Evolutionary conservation across 2,329 filamentous ascomycete species (phyloP).

Genomic region (Apiospora koreana): DNA sequence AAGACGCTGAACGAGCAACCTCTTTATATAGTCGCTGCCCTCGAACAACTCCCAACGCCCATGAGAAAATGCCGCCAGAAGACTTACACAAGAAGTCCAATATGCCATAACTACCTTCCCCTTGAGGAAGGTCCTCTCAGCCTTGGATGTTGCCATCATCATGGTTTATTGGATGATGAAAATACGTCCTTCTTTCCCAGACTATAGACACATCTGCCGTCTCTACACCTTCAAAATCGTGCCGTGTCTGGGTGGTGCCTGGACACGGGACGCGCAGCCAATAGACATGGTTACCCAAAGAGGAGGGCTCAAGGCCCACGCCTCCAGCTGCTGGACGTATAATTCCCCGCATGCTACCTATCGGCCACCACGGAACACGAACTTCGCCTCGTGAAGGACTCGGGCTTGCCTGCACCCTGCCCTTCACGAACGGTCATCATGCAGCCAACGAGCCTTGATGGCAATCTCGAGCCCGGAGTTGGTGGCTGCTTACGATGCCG

Average conservation of each 20-base stretch:
- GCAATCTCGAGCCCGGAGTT: neutral
- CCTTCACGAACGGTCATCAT: neutral
- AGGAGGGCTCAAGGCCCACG: neutral
- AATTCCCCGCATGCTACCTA: slow-evolving; percentile 2
- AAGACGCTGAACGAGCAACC: neutral
- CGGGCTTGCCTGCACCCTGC: neutral
- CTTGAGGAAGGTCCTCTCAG: slow-evolving; percentile 21
- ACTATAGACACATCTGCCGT: slow-evolving; percentile 22
- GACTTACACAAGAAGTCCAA: neutral
- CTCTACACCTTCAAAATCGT: slow-evolving; percentile 17
- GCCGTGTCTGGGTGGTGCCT: slow-evolving; percentile 17
- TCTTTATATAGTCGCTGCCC: neutral
- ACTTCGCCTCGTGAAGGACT: neutral
- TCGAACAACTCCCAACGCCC: neutral
- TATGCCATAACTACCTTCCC: neutral
- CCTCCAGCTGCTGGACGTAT: neutral
- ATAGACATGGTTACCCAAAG: neutral
- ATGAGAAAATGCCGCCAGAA: neutral
- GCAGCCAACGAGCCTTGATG: neutral
- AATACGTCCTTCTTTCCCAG: slow-evolving; percentile 16
- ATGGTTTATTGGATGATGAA: slow-evolving; percentile 13
- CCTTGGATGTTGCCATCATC: slow-evolving; percentile 3
- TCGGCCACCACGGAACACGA: neutral
- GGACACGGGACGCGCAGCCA: neutral
- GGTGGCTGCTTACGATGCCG: neutral